Base-by-base conservation (phyloP, 176 grass and related monocot genomes). In the Luzula sylvatica region DNA sequence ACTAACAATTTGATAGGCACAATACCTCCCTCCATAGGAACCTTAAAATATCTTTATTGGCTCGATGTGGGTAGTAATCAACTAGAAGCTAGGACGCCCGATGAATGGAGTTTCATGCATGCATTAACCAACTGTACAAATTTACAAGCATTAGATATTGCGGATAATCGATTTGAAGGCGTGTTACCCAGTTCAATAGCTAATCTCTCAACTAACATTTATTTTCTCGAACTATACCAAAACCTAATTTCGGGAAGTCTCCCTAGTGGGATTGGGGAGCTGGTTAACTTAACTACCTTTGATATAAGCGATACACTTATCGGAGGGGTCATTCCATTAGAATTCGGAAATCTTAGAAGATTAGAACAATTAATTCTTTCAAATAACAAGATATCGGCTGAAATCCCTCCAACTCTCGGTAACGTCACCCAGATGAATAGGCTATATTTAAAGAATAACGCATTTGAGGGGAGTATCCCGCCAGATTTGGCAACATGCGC, bases 391-490 rank as follows among this genome's bases (percentile, higher is more conserved):
- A 65, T 79, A n/a, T 53, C 3, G 0, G 69, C 63, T 8, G 11
- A 46, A 20, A 74, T 83, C 42, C 74, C 80, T n/a, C 7, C 7
- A 46, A 58, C 65, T 11, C 42, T 83, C 3, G 56, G 80, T 11
- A 83, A 83, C 30, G 4, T 65, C 16, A 59, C 74, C n/a, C 17
- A 66, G 20, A n/a, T 83, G 26, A 46, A 6, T 9, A 9, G 42
- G 29, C 46, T 83, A 0, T 8, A 4, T 41, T 66, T 83, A 8
- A 8, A 17, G 29, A 32, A 18, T 30, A 83, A 78, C 47, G 13
- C 39, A 8, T 59, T 83, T 24, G 13, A 40, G 1, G 65, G 80
- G 29, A n/a, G 30, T 21, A 78, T 83, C 35, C 69, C 80, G 0
- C 38, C 51, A 13, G 72, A n/a, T 64, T 83, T 11, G 60, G 43